These are phyloP conservation scores for Phylloporus sp. DNA, from an alignment of 768 basidiomycete species.

Conservation along the genomic window DNA sequence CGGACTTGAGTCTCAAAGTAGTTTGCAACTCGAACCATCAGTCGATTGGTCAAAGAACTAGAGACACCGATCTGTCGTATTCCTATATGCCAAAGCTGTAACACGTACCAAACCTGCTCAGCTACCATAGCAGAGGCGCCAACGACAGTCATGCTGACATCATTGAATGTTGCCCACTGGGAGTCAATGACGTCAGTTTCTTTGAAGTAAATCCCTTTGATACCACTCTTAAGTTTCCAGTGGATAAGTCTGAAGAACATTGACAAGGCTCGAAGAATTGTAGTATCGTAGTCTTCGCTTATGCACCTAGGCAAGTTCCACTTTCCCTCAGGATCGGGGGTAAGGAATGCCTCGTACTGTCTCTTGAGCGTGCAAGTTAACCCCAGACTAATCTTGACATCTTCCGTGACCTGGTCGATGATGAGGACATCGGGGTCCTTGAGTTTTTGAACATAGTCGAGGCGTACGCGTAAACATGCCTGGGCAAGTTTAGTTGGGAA, in stretches of 20 bases:
- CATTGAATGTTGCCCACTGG: conserved; percentile 93
- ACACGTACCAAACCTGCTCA: conserved; percentile 86
- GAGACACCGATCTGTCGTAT: not conserved
- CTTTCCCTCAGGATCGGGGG: conserved; percentile 79
- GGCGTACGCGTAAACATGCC: conserved; percentile 82
- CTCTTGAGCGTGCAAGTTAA: conserved; percentile 93
- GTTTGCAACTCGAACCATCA: conserved; percentile 89
- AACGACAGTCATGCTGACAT: conserved; percentile 81
- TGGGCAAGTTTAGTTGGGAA: conserved; percentile 95
- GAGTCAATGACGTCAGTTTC: conserved; percentile 98
- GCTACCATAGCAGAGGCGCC: conserved; percentile 90
- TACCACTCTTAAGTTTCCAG: conserved; percentile 91
- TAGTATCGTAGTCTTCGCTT: conserved; percentile 83
- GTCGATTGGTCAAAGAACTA: conserved; percentile 88
- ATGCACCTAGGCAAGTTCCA: conserved; percentile 91
- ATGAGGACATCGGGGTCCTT: conserved; percentile 86
- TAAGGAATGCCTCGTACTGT: conserved; percentile 89
- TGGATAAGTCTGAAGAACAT: conserved; percentile 93
- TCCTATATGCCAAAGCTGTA: not conserved
- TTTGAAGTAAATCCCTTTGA: conserved; percentile 92
- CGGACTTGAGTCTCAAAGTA: conserved; percentile 95
- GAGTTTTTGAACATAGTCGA: conserved; percentile 85
- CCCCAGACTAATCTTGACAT: conserved; percentile 85
- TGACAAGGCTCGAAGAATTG: conserved; percentile 80
- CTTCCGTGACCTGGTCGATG: conserved; percentile 92